Base-by-base conservation (phyloP, 352 stramenopile genomes). In the Phytopythium boreale region DNA sequence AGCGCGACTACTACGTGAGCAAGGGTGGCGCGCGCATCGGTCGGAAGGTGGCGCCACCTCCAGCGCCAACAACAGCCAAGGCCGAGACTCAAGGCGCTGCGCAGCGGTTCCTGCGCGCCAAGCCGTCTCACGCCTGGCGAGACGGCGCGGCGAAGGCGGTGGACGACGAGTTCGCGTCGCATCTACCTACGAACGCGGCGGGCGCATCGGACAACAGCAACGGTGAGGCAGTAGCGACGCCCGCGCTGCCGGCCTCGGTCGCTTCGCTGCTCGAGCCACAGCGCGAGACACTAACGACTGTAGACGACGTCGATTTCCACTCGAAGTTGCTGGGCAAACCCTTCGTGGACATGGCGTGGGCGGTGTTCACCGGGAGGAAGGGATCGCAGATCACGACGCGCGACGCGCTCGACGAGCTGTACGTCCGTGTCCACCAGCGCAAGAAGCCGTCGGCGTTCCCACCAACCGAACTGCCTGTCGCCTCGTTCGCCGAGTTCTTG, bases 41-140 rank as follows among this genome's bases (percentile, higher is more conserved):
- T 22, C 7, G n/a, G 3, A 51, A 51, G 44, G 7, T 20, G 11
- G 4, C 67, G 31, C 69, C 59, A 31, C 57, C 20, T 14, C 63
- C 39, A 24, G 39, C 14, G 22, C 50, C n/a, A n/a, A n/a, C 46
- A 8, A 46, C 29, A 39, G 43, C 6, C 0, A 59, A 39, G 19
- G n/a, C 4, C 8, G 53, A 60, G 34, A 11, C 11, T 9, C n/a
- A 49, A 5, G 53, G 15, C 20, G 6, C n/a, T 3, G 19, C 29
- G 29, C 52, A 24, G 29, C 17, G n/a, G 10, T 6, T 46, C 46
- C 44, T 89, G 36, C 80, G 70, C 31, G 9, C 62, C 43, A 93
- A 93, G 60, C 82, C 84, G 15, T 75, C 84, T 37, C 84, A 90
- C 47, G 77, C 71, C 36, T 93, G 84, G 84, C 74, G 84, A 36